Base-by-base conservation (phyloP, 768 basidiomycete genomes). In the Amanita pseudoporphyria region DNA sequence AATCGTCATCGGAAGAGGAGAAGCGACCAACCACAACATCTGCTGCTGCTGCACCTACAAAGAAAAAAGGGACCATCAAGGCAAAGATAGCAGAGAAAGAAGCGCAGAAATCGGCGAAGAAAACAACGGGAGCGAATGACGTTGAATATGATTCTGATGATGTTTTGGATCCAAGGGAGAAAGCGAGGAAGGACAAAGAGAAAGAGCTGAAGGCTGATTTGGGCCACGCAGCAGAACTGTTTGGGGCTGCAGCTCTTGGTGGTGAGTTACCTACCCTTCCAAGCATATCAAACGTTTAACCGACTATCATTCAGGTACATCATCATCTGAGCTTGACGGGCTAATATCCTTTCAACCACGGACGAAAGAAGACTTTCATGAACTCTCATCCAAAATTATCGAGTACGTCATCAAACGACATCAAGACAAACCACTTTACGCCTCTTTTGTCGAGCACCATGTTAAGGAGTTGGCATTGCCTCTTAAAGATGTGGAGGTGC, bases 61-160 rank as follows among this genome's bases (percentile, higher is more conserved):
- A 88, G 72, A 95, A 96, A 70, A 96, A 93, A 69, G 91, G 89
- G 47, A 88, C 85, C 1, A 66, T 97, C 56, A 96, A 96, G 65
- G 79, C 81, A 16, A 95, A 94, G 64, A 69, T 98, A 2, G 92
- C 92, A 0, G 91, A 94, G 66, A 96, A 92, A 66, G 93, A 92
- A 59, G 86, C 82, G 0, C 73, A 73, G 52, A 87, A 83, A 53
- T 80, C 81, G 59, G 86, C 82, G 0, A 73, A 73, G 52, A 87
- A 83, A 53, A 81, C 81, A 2, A 71, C 74, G 1, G 66, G 63
- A 19, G 71, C 69, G 5, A 66, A 49, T 19, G 40, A 42, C n/a
- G 48, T 19, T 10, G 77, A 79, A n/a, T 83, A 80, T 57, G 77
- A 79, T 30, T 83, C 84, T 30, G 87, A 86, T 55, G 77, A 73